Conservation (phyloP, 352 stramenopile species). For the Pythium insidiosum region DNA sequence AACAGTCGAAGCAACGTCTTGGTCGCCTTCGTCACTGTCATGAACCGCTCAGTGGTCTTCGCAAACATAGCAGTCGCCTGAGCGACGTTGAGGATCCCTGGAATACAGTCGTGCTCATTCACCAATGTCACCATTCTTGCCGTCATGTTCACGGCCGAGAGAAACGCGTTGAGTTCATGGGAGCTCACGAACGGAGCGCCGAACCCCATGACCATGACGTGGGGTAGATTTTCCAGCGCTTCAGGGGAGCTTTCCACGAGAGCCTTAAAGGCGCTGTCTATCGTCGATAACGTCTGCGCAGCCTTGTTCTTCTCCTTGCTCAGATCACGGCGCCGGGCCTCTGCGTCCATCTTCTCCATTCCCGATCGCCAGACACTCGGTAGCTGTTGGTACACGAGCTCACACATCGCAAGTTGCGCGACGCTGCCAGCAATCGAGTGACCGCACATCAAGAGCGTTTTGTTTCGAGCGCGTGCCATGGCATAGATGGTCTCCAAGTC, state of each 20-base stretch:
- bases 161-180: conserved; percentile 27
- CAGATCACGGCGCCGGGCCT: conserved; percentile 24
- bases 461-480: conserved; percentile 34
- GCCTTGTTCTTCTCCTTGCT: conserved; percentile 3
- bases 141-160: conserved; percentile 37
- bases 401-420: conserved; percentile 66
- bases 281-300: not conserved
- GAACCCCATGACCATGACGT: conserved; percentile 69
- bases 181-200: conserved; percentile 68
- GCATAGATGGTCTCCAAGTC: conserved; percentile 39
- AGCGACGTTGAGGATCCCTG: conserved; percentile 73
- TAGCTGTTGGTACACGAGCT: conserved; percentile 67
- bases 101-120: conserved; percentile 84
- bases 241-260: conserved; percentile 8
- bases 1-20: conserved; percentile 65
- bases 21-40: conserved; percentile 78
- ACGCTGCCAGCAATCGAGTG: conserved; percentile 82
- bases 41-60: conserved; percentile 70
- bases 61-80: conserved; percentile 67
- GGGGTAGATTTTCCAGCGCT: conserved; percentile 23
- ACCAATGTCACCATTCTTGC: conserved; percentile 69
- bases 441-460: conserved; percentile 66
- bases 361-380: conserved; percentile 31
- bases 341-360: conserved; percentile 55
- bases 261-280: not conserved